Evolutionary conservation across 257 asterid genomes (phyloP).

Genomic region (Solanum rostratum): DNA sequence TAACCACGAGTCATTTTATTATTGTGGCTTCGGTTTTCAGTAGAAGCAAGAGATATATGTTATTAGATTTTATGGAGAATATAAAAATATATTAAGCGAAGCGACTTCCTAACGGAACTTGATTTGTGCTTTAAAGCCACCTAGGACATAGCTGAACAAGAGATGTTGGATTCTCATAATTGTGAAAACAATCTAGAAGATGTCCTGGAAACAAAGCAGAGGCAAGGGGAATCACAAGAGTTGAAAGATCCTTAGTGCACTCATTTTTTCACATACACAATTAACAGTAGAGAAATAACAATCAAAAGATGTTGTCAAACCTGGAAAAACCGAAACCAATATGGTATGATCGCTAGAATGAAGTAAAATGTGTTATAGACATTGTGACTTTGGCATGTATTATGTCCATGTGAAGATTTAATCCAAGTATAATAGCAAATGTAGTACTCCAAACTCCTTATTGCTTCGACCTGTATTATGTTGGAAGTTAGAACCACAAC

Average conservation of each 20-base stretch:
- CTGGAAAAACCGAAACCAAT: constrained; percentile 86
- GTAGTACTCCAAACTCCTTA: constrained; percentile 73
- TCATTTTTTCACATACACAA: background rate
- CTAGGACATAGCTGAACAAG: background rate
- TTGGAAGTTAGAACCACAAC: constrained; percentile 4
- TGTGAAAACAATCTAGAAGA: background rate
- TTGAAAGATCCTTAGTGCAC: background rate
- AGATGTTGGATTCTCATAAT: background rate
- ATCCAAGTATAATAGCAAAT: constrained; percentile 54
- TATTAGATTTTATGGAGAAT: background rate
- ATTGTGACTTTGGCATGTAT: constrained; percentile 29
- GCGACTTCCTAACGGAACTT: background rate
- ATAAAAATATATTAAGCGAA: background rate
- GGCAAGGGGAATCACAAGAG: background rate
- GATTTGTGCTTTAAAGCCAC: background rate
- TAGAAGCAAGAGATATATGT: background rate
- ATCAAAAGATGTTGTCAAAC: constrained; percentile 14
- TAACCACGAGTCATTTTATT: background rate
- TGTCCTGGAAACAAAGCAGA: background rate
- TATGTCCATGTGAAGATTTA: constrained; percentile 19
- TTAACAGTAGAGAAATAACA: background rate
- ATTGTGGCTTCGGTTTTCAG: background rate
- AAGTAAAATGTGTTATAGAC: constrained; percentile 56
- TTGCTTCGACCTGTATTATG: constrained; percentile 54
- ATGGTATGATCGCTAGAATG: constrained; percentile 60